Base-by-base conservation (phyloP, 345 rosid species). In the Capsella bursapastoris region DNA sequence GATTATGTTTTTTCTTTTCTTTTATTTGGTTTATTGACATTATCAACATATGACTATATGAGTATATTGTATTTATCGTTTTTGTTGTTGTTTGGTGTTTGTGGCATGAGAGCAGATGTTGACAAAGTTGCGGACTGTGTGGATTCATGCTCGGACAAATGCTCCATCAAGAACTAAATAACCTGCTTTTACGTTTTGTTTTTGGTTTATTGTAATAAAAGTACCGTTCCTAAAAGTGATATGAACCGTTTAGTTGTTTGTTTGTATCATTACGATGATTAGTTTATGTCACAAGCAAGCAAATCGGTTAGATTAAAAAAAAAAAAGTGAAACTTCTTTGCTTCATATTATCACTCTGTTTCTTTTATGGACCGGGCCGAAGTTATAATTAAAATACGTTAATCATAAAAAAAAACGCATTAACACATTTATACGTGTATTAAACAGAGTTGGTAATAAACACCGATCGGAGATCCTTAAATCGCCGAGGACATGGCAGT, bases 91-190 rank as follows among this genome's bases (percentile, higher is more conserved):
- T 64, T 22, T 22, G 25, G 25, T 74, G 55, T 68, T 43, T 34
- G 69, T 52, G 63, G 50, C 4, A 53, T 62, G 48, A 29, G 13
- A 29, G 13, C 78, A 74, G 75, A 76, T 62, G 41, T 62, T 4
- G 28, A 44, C 11, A 53, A 76, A 35, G 43, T 68, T 32, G 41
- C 7, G 7, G 61, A 32, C 7, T 75, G 74, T 68, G 70, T 75
- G 32, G 64, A 53, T 52, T 75, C 79, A 60, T 75, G 79, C 32
- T 52, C 57, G 48, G 50, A 52, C 50, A 59, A 22, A 31, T 75
- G 78, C 48, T 40, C 73, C 10, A 44, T 5, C 41, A 50, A 59
- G 13, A 67, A 40, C 61, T 58, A 41, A 41, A 3, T 11, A 41
- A 3, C 41, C 40, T 2, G 8, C 9, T 38, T 35, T 35, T 35